Evolutionary conservation across 169 alveolate genomes (phyloP).

Genomic region (Plasmodium sp.): DNA sequence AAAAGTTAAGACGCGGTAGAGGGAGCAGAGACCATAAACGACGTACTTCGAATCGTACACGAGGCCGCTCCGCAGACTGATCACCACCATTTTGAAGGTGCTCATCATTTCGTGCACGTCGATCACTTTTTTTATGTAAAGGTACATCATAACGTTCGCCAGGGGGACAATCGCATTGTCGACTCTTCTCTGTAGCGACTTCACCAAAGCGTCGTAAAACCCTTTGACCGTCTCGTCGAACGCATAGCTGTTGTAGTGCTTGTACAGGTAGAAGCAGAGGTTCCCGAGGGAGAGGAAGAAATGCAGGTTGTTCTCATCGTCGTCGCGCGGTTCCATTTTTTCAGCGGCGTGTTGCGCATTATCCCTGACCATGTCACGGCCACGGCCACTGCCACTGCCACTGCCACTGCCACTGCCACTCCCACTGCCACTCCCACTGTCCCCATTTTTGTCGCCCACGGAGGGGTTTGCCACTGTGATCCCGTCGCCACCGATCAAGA

Average conservation of each 20-base stretch:
- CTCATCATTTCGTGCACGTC: conserved; percentile 16
- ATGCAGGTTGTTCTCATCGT: conserved; percentile 26
- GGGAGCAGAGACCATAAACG: conserved; percentile 39
- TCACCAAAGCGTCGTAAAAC: conserved; percentile 8
- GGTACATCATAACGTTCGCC: conserved; percentile 54
- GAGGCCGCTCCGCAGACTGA: not conserved
- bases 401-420: not conserved
- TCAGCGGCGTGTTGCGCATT: not conserved
- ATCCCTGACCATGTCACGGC: not conserved
- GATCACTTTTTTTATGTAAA: conserved; percentile 57
- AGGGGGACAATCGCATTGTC: conserved; percentile 7
- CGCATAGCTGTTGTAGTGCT: conserved; percentile 38
- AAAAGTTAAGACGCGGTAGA: conserved; percentile 34
- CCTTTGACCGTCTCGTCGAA: conserved; percentile 26
- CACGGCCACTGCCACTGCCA: not conserved
- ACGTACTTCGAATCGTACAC: conserved; percentile 54
- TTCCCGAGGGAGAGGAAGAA: conserved; percentile 56
- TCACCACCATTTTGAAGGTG: conserved; percentile 2
- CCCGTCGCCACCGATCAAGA: not conserved
- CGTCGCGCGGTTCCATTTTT: not conserved
- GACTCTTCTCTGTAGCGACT: not conserved
- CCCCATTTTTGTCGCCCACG: not conserved
- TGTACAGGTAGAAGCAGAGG: conserved; percentile 45
- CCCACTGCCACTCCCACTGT: not conserved
- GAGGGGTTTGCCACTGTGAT: not conserved